phyloP scores from a whole-genome alignment of 306 rosid genomes.

The Sicyos edulis region DNA sequence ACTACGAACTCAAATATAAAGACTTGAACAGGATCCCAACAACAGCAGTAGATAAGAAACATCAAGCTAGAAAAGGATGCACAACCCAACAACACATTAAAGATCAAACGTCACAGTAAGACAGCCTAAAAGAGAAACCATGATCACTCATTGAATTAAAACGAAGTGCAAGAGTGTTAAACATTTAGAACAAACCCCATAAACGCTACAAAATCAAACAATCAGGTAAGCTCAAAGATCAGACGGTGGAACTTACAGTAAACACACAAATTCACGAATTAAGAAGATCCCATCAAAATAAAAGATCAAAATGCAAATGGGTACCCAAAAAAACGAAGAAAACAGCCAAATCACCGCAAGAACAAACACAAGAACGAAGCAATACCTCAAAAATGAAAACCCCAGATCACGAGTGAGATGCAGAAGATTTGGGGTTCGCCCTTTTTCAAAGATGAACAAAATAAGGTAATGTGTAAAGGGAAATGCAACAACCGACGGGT shows the following conservation, averaged over 20 bases:
- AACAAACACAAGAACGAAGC: neutral
- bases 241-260: constrained; percentile 1
- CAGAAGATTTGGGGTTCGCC: neutral
- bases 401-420: constrained; percentile 19
- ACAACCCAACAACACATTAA: too few relatives aligned
- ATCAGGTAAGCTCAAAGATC: constrained; percentile 11
- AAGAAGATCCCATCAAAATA: neutral
- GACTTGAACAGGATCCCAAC: too few relatives aligned
- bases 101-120: too few relatives aligned
- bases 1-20: too few relatives aligned
- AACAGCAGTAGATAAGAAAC: too few relatives aligned
- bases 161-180: neutral
- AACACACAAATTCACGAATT: constrained; percentile 7
- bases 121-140: too few relatives aligned
- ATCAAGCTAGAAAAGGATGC: too few relatives aligned
- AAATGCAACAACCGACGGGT: constrained; percentile 22
- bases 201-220: neutral
- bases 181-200: neutral
- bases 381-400: constrained; percentile 8
- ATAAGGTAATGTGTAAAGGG: neutral
- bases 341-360: neutral
- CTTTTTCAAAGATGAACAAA: too few relatives aligned
- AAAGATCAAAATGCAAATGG: constrained; percentile 16
- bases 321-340: neutral
- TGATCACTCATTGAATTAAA: neutral